phyloP scores from a whole-genome alignment of 1,284 basidiomycete genomes.

The Caloboletus firmus region DNA sequence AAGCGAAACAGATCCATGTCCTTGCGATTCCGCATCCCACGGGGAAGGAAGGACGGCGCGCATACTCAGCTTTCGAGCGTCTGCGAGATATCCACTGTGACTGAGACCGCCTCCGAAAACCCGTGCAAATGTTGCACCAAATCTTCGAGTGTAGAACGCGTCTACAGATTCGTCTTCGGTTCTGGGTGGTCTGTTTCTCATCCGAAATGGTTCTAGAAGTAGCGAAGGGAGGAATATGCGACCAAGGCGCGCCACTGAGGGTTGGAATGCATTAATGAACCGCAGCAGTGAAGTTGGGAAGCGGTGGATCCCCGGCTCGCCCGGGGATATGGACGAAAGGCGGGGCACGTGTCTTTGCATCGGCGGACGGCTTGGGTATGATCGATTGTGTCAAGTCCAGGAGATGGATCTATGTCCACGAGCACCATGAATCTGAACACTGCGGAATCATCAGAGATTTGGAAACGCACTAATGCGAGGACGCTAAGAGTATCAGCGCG shows the following conservation, averaged over 20 bases:
- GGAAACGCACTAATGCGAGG: background rate
- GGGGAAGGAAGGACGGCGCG: background rate
- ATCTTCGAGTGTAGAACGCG: background rate
- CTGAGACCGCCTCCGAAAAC: background rate
- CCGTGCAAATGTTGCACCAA: background rate
- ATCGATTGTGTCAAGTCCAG: background rate
- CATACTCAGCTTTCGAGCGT: background rate
- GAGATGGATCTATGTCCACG: background rate
- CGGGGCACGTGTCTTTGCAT: background rate
- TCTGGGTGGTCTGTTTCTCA: background rate
- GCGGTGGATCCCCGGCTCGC: background rate
- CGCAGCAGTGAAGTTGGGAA: background rate
- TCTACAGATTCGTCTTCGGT: background rate
- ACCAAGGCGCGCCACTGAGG: background rate
- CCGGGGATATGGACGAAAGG: background rate
- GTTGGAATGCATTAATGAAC: background rate
- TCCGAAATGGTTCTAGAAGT: background rate
- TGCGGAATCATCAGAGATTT: background rate
- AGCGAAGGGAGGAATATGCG: background rate
- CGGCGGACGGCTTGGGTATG: background rate
- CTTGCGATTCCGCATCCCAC: background rate
- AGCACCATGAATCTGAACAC: too few relatives aligned
- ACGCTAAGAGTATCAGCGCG: background rate
- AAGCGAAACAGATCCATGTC: background rate
- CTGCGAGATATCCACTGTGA: background rate